Evolutionary conservation across 331 rosid genomes (phyloP), one percentile per base, ranked within the genome.

Genomic region (Quercus phellos): DNA sequence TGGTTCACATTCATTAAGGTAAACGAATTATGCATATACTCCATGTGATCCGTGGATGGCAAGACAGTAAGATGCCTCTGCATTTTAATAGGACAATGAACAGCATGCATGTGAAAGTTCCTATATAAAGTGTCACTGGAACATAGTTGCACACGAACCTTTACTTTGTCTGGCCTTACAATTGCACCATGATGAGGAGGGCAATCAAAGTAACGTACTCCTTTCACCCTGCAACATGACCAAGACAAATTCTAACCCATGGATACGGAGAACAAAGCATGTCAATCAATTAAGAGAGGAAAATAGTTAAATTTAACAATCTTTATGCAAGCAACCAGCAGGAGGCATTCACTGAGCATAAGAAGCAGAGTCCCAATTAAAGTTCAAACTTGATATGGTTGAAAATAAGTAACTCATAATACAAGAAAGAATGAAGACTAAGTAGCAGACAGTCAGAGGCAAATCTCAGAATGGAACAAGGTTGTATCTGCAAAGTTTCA

Each of bases 101-200:
- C 51, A 66, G 42, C 56, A 46, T 27, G 30, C 43, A 53, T 58
- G 32, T 71, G 68, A 29, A 38, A 22, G 46, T 24, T 54, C 55
- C 17, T 29, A 72, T 54, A 70, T 64, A 63, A 60, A 77, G 64
- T 4, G 27, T 8, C 11, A 38, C 73, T 2, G 68, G 27, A 68
- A 32, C 43, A 74, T 9, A 38, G 19, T 59, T 64, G 30, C 38
- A 51, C 55, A 84, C 91, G 51, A 74, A 94, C 96, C 97, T 94
- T 92, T 64, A 94, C 91, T 92, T 94, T 94, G 68, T 88, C 98
- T n/a, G 97, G 93, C 86, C 95, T 88, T 76, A 94, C 89, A 82
- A 94, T 87, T 79, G 89, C 94, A 51, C 98, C 97, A 29, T 90
- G 98, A 78, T 86, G 89, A 13, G 91, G 89, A 67, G 91, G 95